Conservation (phyloP, 495 filamentous ascomycete genomes). For the Trichocladium antarcticum region DNA sequence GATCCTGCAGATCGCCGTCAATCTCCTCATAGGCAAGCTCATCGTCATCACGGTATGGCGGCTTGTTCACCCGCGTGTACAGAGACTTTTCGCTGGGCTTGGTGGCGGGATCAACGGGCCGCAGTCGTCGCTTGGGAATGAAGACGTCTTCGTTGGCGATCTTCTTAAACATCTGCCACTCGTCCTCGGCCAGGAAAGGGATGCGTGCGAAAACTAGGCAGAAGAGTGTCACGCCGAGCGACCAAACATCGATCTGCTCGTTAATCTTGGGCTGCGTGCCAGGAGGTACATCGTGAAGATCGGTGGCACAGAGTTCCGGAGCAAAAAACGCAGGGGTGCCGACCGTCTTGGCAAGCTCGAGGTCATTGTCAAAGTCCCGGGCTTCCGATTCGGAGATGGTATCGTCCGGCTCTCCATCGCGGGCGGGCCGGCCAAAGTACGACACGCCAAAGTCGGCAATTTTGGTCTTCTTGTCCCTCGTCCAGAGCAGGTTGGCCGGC, state of each 20-base stretch:
- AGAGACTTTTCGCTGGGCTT: slow-evolving; percentile 37
- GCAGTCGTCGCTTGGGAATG: slow-evolving; percentile 69
- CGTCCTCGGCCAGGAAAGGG: slow-evolving; percentile 82
- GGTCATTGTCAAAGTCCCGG: slow-evolving; percentile 73
- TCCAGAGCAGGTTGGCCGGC: slow-evolving; percentile 90
- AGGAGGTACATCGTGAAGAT: slow-evolving; percentile 31
- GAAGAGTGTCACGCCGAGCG: slow-evolving; percentile 88
- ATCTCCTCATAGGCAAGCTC: slow-evolving; percentile 78
- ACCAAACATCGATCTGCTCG: slow-evolving; percentile 88
- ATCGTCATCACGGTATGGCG: slow-evolving; percentile 46
- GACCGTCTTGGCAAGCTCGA: slow-evolving; percentile 93
- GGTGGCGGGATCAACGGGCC: slow-evolving; percentile 55
- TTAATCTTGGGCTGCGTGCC: slow-evolving; percentile 40
- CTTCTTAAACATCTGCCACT: slow-evolving; percentile 77
- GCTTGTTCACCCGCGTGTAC: slow-evolving; percentile 44
- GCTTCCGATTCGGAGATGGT: slow-evolving; percentile 74
- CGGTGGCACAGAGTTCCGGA: slow-evolving; percentile 89
- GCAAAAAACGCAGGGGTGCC: slow-evolving; percentile 97
- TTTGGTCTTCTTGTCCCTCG: slow-evolving; percentile 75
- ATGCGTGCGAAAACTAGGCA: slow-evolving; percentile 88
- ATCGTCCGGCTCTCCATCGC: slow-evolving; percentile 65
- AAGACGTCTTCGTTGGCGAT: slow-evolving; percentile 87
- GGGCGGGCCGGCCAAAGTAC: slow-evolving; percentile 77
- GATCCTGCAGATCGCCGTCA: slow-evolving; percentile 67
- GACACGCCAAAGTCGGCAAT: slow-evolving; percentile 99